Evolutionary conservation across 768 basidiomycete species (phyloP).

Genomic region (Mycena rosella): DNA sequence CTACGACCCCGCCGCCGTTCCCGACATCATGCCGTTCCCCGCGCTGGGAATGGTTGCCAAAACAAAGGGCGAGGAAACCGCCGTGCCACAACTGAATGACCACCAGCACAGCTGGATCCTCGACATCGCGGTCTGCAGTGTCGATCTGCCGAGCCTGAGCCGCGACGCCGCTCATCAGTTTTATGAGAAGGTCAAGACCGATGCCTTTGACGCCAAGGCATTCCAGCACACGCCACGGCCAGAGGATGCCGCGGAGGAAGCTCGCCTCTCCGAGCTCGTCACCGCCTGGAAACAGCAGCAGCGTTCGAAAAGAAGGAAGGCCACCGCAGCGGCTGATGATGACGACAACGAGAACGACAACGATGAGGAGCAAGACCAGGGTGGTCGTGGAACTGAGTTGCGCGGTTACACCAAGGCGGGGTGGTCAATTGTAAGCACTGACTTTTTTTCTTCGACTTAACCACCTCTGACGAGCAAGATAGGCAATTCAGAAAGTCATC

Average conservation of each 20-base stretch:
- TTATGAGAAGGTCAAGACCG: conserved; percentile 11
- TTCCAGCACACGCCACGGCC: conserved; percentile 15
- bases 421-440: no score
- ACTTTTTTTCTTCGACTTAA: no score
- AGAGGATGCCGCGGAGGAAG: conserved; percentile 4
- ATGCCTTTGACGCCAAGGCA: conserved; percentile 20
- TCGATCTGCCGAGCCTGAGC: neutral
- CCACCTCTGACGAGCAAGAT: no score
- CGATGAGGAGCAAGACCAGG: conserved; percentile 13
- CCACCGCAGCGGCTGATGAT: neutral
- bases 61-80: neutral
- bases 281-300: conserved; percentile 10
- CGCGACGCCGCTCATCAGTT: neutral
- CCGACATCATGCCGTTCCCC: no score
- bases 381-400: neutral
- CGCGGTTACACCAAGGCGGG: conserved; percentile 9
- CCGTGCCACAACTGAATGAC: conserved; percentile 17
- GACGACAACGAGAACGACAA: conserved; percentile 3
- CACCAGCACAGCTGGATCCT: conserved; percentile 19
- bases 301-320: neutral
- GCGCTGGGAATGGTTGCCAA: no score
- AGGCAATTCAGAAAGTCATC: conserved; percentile 15
- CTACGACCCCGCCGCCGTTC: conserved; percentile 4
- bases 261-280: neutral
- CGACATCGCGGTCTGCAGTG: neutral